Evolutionary conservation across 169 alveolate species (phyloP).

Genomic region (Plasmodium gonderi): DNA sequence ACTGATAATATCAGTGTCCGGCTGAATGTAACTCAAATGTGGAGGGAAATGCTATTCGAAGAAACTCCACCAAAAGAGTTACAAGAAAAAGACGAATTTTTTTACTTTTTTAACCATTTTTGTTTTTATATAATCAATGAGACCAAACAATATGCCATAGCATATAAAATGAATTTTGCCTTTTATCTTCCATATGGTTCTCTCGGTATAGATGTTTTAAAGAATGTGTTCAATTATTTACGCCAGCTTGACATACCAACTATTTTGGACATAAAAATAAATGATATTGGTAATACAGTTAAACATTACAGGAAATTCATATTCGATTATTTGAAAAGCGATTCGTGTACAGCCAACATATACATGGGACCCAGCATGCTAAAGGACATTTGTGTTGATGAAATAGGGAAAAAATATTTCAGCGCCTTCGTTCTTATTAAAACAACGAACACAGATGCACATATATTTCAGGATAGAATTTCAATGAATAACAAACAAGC

Average conservation of each 20-base stretch:
- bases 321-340: conserved; percentile 81
- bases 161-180: conserved; percentile 85
- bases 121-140: conserved; percentile 79
- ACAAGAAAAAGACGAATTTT: conserved; percentile 37
- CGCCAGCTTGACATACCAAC: conserved; percentile 77
- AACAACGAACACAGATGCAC: conserved; percentile 80
- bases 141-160: conserved; percentile 77
- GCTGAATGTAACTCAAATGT: conserved; percentile 61
- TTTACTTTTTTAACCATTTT: conserved; percentile 75
- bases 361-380: conserved; percentile 82
- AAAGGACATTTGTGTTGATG: conserved; percentile 72
- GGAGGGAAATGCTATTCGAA: conserved; percentile 3
- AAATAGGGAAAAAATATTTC: conserved; percentile 53
- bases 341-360: conserved; percentile 84
- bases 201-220: conserved; percentile 83
- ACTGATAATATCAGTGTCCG: no score
- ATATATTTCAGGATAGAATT: conserved; percentile 77
- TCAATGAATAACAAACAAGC: conserved; percentile 64
- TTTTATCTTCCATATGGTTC: conserved; percentile 83
- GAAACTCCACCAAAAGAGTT: background rate
- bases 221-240: conserved; percentile 79
- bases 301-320: conserved; percentile 83
- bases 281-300: conserved; percentile 85
- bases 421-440: conserved; percentile 80
- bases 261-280: conserved; percentile 81